Base-by-base conservation (phyloP, 2,329 filamentous ascomycete species). In the Colletotrichum lupini region DNA sequence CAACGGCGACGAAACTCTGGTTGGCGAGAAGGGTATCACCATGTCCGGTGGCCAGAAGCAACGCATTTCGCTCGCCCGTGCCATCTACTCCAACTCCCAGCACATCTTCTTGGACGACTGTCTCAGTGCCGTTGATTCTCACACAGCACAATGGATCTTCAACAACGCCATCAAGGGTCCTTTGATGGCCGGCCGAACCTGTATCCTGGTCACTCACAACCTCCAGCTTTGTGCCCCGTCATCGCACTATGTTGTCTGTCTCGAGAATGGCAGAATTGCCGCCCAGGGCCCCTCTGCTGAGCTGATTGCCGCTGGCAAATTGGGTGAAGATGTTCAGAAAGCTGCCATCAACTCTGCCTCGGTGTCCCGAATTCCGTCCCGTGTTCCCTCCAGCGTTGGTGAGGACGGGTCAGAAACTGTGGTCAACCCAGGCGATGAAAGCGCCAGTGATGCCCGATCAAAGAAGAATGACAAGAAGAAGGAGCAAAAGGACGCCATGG, bases 71-170 rank as follows among this genome's bases (percentile, higher is more conserved):
- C 89, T 99, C 57, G 97, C 97, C n/a, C 92, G 97, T 76, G 97
- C 97, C 1, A 88, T 99, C n/a, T 99, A 99, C 83, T 98, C 95
- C 76, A 96, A 95, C 82, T 97, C 95, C 6, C 93, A 92, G 66
- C 96, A 98, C 81, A 85, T 99, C 19, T 89, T 99, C 12, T 88
- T 99, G 62, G 97, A 99, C 79, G 97, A 99, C 82, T 98, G 97
- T 75, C 88, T 99, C 56, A 98, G 95, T 80, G 97, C 97, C 32
- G 97, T 99, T 42, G 97, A 99, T 82, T 97, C 97, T 4, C 97
- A 99, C 78, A 98, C 97, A 0, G 95, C 95, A 2, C 97, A 98
- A 82, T 98, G 97, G 92, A 98, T 99, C 76, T 98, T 98, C 84
- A 93, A 93, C 80, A 93, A 98, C 82, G 97, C 95, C 73, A 92